A percentile compares a stretch with the other conserved stretches of the same genome.
phyloP scores from a whole-genome alignment of 768 basidiomycete species.

The Suillus subluteus region DNA sequence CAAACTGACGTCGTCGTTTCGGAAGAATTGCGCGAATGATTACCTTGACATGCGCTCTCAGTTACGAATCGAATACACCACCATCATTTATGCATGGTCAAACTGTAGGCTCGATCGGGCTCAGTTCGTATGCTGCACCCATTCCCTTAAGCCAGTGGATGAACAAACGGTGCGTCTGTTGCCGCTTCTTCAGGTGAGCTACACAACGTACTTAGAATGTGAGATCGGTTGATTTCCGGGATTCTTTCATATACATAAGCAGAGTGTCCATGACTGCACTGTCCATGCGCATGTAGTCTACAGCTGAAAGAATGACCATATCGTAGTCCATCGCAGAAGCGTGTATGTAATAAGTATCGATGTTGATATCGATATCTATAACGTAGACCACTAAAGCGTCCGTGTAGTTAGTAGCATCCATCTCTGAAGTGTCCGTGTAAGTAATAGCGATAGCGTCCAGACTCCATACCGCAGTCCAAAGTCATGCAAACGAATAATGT shows the following conservation, averaged over 20 bases:
- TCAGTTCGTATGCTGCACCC: background rate
- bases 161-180: background rate
- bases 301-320: background rate
- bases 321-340: background rate
- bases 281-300: background rate
- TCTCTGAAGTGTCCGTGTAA: background rate
- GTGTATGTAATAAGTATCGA: background rate
- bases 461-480: constrained; percentile 1
- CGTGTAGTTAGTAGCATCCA: background rate
- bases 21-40: background rate
- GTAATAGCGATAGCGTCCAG: background rate
- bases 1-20: background rate
- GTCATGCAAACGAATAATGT: background rate
- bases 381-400: background rate
- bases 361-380: too few species aligned
- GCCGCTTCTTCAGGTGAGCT: background rate
- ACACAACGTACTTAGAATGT: background rate
- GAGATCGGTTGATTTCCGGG: background rate
- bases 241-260: background rate
- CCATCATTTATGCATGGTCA: background rate
- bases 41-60: background rate
- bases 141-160: background rate
- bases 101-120: background rate
- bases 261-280: background rate
- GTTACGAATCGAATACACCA: background rate